These are phyloP conservation scores for Polyporus arcularius DNA, from an alignment of 768 basidiomycete genomes.

Conservation along the genomic window DNA sequence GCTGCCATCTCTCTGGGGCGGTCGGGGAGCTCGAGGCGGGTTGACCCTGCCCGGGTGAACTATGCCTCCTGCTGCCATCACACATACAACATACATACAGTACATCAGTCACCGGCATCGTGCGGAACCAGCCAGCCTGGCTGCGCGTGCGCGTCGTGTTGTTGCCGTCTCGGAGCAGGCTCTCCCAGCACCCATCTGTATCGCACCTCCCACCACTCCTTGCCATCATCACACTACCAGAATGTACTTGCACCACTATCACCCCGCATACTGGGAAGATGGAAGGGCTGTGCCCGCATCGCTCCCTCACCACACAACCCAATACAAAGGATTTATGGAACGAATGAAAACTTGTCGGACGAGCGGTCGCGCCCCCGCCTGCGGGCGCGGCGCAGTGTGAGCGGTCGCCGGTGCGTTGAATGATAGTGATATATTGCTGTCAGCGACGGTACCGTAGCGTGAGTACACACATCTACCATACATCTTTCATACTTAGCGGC, in stretches of 20 bases:
- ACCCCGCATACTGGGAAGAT: constrained; percentile 8
- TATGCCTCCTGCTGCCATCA: constrained; percentile 7
- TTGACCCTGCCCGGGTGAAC: constrained; percentile 14
- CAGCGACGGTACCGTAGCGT: not conserved
- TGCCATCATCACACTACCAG: constrained; percentile 4
- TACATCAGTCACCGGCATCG: not conserved
- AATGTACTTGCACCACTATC: constrained; percentile 1
- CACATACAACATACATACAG: not conserved
- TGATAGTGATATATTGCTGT: constrained; percentile 5
- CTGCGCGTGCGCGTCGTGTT: not conserved
- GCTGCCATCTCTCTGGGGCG: constrained; percentile 13
- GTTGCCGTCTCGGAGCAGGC: constrained; percentile 15
- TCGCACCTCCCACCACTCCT: constrained; percentile 13
- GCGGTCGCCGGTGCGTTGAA: not conserved
- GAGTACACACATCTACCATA: constrained; percentile 5
- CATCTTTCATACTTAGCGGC: not conserved
- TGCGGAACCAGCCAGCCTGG: not conserved
- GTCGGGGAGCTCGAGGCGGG: constrained; percentile 18
- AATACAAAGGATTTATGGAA: constrained; percentile 12
- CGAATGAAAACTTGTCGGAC: not conserved
- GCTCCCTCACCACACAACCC: constrained; percentile 9
- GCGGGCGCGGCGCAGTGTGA: not conserved
- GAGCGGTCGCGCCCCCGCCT: not conserved
- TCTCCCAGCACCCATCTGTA: not conserved
- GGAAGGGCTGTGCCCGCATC: constrained; percentile 21